These are phyloP conservation scores for Inga oerstediana DNA, from an alignment of 306 rosid genomes.

Conservation along the genomic window DNA sequence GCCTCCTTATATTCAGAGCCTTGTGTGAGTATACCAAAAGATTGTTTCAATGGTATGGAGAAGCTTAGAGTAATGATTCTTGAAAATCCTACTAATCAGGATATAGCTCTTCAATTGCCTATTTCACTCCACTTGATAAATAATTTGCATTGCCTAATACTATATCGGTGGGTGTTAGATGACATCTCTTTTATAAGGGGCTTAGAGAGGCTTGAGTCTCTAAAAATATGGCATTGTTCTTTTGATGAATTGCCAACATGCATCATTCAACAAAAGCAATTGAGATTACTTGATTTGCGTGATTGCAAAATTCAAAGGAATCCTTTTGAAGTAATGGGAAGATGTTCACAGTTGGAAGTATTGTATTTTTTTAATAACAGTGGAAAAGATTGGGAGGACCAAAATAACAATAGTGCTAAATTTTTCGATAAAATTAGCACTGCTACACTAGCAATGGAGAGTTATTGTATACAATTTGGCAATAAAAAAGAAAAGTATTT, in stretches of 20 bases:
- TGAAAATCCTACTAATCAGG: too few species aligned
- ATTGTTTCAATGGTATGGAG: neutral
- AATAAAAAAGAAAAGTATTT: fast-evolving
- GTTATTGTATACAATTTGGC: neutral
- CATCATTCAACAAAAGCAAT: neutral
- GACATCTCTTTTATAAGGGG: neutral
- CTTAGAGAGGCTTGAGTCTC: neutral
- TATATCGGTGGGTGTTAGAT: neutral
- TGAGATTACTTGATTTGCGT: neutral
- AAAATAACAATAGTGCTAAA: neutral
- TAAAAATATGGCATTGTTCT: neutral
- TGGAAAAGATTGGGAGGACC: too few species aligned
- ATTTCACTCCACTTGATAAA: neutral
- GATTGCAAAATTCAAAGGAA: neutral
- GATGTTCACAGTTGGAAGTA: too few species aligned
- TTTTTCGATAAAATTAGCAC: neutral
- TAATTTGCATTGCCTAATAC: neutral
- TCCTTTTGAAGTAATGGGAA: too few species aligned
- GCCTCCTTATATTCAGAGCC: too few species aligned
- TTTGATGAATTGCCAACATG: neutral
- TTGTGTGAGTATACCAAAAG: neutral
- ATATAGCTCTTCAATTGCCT: neutral
- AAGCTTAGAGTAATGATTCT: neutral
- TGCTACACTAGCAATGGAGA: neutral
- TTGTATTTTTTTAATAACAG: too few species aligned